Evolutionary conservation across 2,329 filamentous ascomycete genomes (phyloP).

Genomic region (Pseudogymnoascus sp.): DNA sequence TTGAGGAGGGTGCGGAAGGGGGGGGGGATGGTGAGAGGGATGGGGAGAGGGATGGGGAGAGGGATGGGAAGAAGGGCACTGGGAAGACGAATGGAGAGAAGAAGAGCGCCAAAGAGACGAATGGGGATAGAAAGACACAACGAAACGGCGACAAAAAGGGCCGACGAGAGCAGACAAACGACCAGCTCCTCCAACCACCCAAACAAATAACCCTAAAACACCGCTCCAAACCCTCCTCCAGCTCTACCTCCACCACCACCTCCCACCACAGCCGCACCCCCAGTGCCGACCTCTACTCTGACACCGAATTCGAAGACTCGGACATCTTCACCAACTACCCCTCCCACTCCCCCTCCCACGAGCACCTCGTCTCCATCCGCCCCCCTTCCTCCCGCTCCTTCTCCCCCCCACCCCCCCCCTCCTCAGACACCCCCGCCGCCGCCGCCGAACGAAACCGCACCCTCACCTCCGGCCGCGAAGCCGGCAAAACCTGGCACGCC

Average conservation of each 20-base stretch:
- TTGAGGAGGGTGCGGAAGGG: not conserved
- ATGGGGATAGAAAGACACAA: not conserved
- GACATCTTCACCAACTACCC: not conserved
- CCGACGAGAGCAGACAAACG: not conserved
- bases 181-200: not conserved
- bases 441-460: not conserved
- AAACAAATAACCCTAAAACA: not conserved
- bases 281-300: not conserved
- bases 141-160: constrained; percentile 2
- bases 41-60: not conserved
- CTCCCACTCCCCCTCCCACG: not conserved
- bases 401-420: not conserved
- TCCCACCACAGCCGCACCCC: not conserved
- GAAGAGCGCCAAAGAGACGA: no score
- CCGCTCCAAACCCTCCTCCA: not conserved
- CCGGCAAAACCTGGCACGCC: constrained; percentile 26
- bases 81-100: no score
- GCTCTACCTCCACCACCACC: no score
- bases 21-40: not conserved
- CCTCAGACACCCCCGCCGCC: not conserved
- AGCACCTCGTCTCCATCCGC: not conserved
- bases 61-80: not conserved
- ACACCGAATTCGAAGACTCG: not conserved
- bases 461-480: constrained; percentile 24
- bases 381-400: no score